A percentile compares a stretch with the other conserved stretches of the same genome.
Conservation (phyloP, 257 asterid genomes). For the Oldenlandia corymbosa region DNA sequence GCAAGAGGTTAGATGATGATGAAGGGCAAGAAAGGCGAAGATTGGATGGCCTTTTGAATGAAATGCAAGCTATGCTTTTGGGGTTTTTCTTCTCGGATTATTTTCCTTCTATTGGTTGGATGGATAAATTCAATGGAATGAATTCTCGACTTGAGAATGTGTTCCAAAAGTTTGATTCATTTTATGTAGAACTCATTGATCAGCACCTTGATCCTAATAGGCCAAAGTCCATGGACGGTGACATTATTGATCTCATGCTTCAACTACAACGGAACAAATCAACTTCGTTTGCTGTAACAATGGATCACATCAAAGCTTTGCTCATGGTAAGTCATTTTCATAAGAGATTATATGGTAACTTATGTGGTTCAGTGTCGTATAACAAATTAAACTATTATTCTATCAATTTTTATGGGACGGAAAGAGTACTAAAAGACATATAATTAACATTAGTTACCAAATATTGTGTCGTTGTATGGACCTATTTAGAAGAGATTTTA, state of each 20-base stretch:
- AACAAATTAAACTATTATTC: too few species aligned
- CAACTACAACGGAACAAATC: constrained; percentile 10
- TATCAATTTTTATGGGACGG: too few species aligned
- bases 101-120: neutral
- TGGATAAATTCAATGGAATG: constrained; percentile 34
- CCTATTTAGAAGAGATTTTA: too few species aligned
- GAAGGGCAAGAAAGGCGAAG: neutral
- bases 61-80: neutral
- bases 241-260: constrained; percentile 33
- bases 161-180: constrained; percentile 22
- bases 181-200: constrained; percentile 29
- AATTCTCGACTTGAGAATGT: constrained; percentile 26
- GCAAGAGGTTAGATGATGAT: neutral
- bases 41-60: neutral
- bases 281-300: neutral
- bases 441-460: too few species aligned
- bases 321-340: constrained; percentile 4
- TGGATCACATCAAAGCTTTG: constrained; percentile 7
- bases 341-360: too few species aligned
- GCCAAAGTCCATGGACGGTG: constrained; percentile 9
- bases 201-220: constrained; percentile 21
- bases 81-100: constrained; percentile 7
- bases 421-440: too few species aligned
- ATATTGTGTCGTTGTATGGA: too few species aligned
- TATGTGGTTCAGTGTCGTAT: too few species aligned